phyloP scores from a whole-genome alignment of 495 filamentous ascomycete genomes.

The Podospora sp. region DNA sequence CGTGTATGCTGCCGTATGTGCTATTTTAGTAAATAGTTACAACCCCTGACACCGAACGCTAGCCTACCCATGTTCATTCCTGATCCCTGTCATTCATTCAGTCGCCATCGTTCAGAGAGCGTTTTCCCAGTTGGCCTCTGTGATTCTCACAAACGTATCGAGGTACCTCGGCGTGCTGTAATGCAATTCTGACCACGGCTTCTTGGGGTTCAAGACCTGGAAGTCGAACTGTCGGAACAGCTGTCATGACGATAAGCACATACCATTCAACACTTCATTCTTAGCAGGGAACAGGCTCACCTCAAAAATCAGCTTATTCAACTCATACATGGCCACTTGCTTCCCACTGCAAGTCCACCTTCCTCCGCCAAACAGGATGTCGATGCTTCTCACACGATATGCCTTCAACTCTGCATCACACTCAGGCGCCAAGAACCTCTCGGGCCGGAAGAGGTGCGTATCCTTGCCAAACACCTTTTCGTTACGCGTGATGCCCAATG shows the following conservation, averaged over 20 bases:
- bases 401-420: background rate
- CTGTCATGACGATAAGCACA: background rate
- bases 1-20: too few species aligned
- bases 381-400: background rate
- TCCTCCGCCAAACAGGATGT: slow-evolving; percentile 9
- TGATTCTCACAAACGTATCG: background rate
- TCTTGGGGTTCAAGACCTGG: background rate
- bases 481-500: background rate
- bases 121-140: background rate
- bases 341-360: slow-evolving; percentile 6
- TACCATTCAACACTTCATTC: background rate
- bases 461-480: background rate
- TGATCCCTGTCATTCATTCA: too few species aligned
- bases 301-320: slow-evolving; percentile 9
- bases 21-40: too few species aligned
- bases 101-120: too few species aligned
- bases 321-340: slow-evolving; percentile 1
- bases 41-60: too few species aligned
- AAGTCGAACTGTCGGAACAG: background rate
- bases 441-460: background rate
- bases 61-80: too few species aligned
- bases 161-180: background rate
- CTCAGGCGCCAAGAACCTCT: slow-evolving; percentile 2
- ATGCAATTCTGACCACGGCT: background rate
- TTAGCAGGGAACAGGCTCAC: background rate